Evolutionary conservation across 306 rosid genomes (phyloP).

Genomic region (Ziziphus jujuba): DNA sequence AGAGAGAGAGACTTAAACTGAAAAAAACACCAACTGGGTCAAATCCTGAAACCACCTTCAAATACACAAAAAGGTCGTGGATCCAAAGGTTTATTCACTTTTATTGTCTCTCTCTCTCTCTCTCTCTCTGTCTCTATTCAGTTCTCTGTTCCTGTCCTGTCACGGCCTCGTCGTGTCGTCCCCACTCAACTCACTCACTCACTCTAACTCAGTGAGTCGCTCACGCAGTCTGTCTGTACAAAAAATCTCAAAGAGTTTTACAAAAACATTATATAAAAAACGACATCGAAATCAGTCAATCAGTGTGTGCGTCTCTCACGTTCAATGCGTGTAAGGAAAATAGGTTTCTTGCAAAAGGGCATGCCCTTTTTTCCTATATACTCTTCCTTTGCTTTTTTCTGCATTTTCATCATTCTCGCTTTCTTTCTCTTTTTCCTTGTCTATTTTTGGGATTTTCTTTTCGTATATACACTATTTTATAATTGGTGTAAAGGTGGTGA

Average conservation of each 20-base stretch:
- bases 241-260: no score
- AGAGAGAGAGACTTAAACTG: not conserved
- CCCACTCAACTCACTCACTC: no score
- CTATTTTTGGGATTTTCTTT: no score
- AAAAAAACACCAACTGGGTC: no score
- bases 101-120: not conserved
- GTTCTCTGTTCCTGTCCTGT: not conserved
- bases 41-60: no score
- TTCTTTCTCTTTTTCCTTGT: constrained; percentile 26
- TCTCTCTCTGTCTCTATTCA: not conserved
- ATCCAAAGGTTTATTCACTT: not conserved
- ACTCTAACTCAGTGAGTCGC: no score
- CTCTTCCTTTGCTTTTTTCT: constrained; percentile 17
- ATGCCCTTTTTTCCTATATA: constrained; percentile 39
- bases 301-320: constrained; percentile 23
- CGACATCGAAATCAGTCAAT: not conserved
- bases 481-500: not conserved
- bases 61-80: not conserved
- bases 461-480: not conserved
- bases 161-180: no score
- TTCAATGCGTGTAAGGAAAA: constrained; percentile 14
- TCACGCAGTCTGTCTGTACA: not conserved
- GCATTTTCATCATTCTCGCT: no score
- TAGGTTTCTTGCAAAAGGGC: constrained; percentile 12
- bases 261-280: not conserved